Evolutionary conservation across 345 rosid species (phyloP), one percentile per base, ranked within the genome.

Genomic region (Linum lewisii): DNA sequence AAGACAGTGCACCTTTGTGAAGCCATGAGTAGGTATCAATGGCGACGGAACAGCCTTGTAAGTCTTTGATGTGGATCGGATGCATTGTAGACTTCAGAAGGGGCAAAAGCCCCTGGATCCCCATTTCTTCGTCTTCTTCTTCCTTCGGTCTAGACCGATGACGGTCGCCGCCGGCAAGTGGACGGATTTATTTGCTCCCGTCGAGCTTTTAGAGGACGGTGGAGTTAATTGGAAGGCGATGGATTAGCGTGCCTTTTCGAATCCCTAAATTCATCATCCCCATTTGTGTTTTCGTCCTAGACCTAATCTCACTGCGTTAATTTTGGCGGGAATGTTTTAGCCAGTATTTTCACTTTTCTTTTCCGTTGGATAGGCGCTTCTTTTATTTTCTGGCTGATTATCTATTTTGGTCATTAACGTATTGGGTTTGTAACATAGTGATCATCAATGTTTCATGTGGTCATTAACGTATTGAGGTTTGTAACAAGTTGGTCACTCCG

Each of bases 1-100:
- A 85, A 60, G 86, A 79, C 63, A 85, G 60, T 0, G 92, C 92
- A 3, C 92, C 88, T 67, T 79, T 85, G 74, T 85, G 92, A 57
- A 93, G 90, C 99, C 97, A 93, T 25, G 97, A 93, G 62, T 89
- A 93, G 51, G 97, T 84, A 65, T 93, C 99, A 26, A 93, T 79
- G 37, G 99, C 99, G 53, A 87, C 99, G 26, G 50, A 56, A 64
- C 82, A 85, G 54, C 91, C 97, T 55, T 86, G 76, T 56, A 93
- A 81, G 26, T 89, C 89, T 66, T 81, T 84, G 57, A 83, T 62
- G 66, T 89, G 97, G 21, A 82, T 59, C 25, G 97, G 86, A 47
- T 49, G 73, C 94, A 93, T 93, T 57, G 71, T 87, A 54, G 97
- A 86, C 76, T 89, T 89, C 73, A 93, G 65, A 37, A 83, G 84